Evolutionary conservation across 257 asterid genomes (phyloP), one percentile per base, ranked within the genome.

Genomic region (Knoxia roxburghii): DNA sequence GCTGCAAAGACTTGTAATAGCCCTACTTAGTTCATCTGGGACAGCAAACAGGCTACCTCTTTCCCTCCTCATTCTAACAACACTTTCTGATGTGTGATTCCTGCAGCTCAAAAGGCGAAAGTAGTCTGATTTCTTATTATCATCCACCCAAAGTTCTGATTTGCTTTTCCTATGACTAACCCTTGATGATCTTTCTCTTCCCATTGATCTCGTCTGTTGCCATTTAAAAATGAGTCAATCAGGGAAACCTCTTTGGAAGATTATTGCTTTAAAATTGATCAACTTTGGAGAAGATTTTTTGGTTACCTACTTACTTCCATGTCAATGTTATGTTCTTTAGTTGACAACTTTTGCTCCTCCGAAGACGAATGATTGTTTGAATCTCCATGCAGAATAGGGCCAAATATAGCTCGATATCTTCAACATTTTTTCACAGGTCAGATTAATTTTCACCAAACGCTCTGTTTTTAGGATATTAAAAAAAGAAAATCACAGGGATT

Each of bases 351-450:
- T 32, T 80, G 75, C 63, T 65, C 83, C 63, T 82, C 82, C 50
- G 65, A 49, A 64, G 69, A 74, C 76, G 81, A 77, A 6, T 62
- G 66, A 71, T 73, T 65, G 56, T 70, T 76, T 59, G 54, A 71
- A 71, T 65, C 75, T 71, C 73, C 81, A 32, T 45, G 61, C 43
- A 48, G 32, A 35, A 18, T 67, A 1, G 84, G 77, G 58, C 95
- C 90, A 69, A 90, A 87, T 63, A 87, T 93, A 59, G 85, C 83
- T 70, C 73, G 76, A 77, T 81, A 81, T 65, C 97, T 87, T 68
- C 76, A 46, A 68, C 39, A 50, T 64, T 41, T 45, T n/a, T 7
- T 13, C 63, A 74, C 57, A 43, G 26, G 41, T 37, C 45, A 26
- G 41, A 45, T 21, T 27, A 65, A 59, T 32, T 15, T 41, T 60